Evolutionary conservation across 2,329 filamentous ascomycete species (phyloP).

Genomic region (Colletotrichum trifolii): DNA sequence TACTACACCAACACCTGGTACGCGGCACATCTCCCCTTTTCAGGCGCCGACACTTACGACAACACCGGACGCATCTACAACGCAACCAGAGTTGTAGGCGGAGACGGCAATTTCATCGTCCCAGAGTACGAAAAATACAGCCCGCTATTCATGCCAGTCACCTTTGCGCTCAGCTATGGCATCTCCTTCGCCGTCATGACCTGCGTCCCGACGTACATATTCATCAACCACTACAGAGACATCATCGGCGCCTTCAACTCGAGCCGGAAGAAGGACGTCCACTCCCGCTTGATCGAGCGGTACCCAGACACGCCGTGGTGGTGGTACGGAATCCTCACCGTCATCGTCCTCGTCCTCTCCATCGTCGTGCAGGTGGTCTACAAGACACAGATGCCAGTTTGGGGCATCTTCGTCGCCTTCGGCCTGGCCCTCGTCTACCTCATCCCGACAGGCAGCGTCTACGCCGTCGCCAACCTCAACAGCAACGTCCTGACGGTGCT

Average conservation of each 20-base stretch:
- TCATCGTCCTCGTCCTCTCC: slow-evolving; percentile 47
- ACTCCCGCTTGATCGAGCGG: slow-evolving; percentile 49
- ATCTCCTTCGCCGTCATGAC: slow-evolving; percentile 50
- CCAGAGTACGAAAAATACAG: slow-evolving; percentile 61
- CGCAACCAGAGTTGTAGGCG: slow-evolving; percentile 60
- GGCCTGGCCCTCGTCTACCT: slow-evolving; percentile 50
- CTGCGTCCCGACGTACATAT: slow-evolving; percentile 51
- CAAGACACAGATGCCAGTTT: slow-evolving; percentile 70
- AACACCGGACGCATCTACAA: slow-evolving; percentile 61
- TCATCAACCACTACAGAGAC: slow-evolving; percentile 53
- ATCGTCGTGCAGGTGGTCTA: slow-evolving; percentile 58
- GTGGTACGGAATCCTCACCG: slow-evolving; percentile 51
- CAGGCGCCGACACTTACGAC: slow-evolving; percentile 62
- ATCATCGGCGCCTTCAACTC: slow-evolving; percentile 46
- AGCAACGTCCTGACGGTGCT: slow-evolving; percentile 53
- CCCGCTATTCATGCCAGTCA: slow-evolving; percentile 50
- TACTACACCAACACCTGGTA: slow-evolving; percentile 71
- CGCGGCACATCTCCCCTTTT: slow-evolving; percentile 65
- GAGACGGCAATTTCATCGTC: slow-evolving; percentile 52
- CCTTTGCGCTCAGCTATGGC: slow-evolving; percentile 49
- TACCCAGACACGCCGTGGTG: slow-evolving; percentile 47
- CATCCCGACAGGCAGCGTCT: slow-evolving; percentile 65
- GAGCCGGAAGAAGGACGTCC: slow-evolving; percentile 37
- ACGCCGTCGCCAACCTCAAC: slow-evolving; percentile 55
- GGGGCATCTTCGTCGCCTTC: slow-evolving; percentile 55